Base-by-base conservation (phyloP, 2,329 filamentous ascomycete species). In the Monosporascus sp. region DNA sequence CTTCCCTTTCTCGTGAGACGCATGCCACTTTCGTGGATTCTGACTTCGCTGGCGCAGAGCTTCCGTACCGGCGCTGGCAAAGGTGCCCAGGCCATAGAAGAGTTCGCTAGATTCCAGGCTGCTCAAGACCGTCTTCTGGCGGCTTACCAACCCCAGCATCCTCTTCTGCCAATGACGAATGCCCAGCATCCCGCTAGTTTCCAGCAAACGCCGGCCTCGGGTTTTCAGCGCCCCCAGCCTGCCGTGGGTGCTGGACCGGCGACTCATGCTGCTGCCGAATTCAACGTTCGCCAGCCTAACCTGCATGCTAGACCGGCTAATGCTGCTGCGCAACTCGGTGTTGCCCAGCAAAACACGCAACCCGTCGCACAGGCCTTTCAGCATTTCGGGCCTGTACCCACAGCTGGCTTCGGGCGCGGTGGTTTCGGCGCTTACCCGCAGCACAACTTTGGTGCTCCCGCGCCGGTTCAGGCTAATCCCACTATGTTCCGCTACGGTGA, bases 1-100 rank as follows among this genome's bases (percentile, higher is more conserved):
- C 22, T 46, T 18, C 15, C 43, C 24, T 46, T 46, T 57, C 35
- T 56, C 43, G 22, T 31, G 43, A 54, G 50, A 49, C 50, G 22
- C 37, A 57, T 8, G 60, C 57, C 43, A 51, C 17, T 41, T 24
- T 3, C 28, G 18, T 17, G 4, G 41, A 43, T 18, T 43, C 15
- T 24, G 8, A 38, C 28, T 47, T 49, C 18, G 28, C 38, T 7
- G 45, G 47, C 6, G 49, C 43, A 46, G 43, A 46, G 17, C 43
- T 46, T 46, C 22, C 22, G 43, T 17, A 17, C 43, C 31, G 6
- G 22, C 15, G 14, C n/a, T 7, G 24, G 8, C 11, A 46, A 46
- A 14, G 24, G 15, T 24, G 14, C n/a, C 20, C 8, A 26, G 41
- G 41, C 11, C 9, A 44, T 26, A 11, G 41, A 7, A n/a, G 41